Conservation (phyloP, 345 rosid species). For the Camelina hispida region DNA sequence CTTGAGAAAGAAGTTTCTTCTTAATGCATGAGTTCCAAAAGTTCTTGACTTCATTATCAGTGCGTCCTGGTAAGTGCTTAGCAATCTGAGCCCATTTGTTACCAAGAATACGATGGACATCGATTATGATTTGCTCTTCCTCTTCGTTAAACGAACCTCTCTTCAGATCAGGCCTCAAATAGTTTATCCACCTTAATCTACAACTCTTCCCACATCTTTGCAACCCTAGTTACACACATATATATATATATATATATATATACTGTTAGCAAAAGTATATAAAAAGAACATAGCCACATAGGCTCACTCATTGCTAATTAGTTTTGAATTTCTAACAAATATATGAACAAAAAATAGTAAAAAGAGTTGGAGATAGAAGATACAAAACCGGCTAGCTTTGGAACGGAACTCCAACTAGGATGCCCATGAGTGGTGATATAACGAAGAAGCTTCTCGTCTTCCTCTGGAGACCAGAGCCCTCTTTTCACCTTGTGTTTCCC, state of each 20-base stretch:
- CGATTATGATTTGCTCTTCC: constrained; percentile 64
- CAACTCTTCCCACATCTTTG: constrained; percentile 74
- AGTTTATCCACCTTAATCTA: constrained; percentile 70
- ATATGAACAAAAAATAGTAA: neutral
- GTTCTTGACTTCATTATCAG: constrained; percentile 81
- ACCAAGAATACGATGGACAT: constrained; percentile 67
- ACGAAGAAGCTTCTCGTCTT: constrained; percentile 68
- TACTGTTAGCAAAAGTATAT: neutral
- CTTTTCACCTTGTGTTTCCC: constrained; percentile 74
- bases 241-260: constrained; percentile 1
- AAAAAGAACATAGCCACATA: neutral
- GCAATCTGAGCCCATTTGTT: constrained; percentile 58
- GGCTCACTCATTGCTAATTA: neutral
- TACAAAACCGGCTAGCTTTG: constrained; percentile 64
- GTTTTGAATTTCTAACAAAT: neutral
- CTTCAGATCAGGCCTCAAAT: constrained; percentile 59
- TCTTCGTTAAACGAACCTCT: constrained; percentile 57
- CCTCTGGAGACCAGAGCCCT: constrained; percentile 85
- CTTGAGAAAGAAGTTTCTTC: constrained; percentile 72
- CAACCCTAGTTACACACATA: constrained; percentile 46
- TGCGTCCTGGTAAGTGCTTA: constrained; percentile 77
- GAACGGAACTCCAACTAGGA: constrained; percentile 85
- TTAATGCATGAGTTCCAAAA: constrained; percentile 82
- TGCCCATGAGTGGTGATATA: constrained; percentile 69
- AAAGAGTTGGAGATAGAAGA: neutral